Evolutionary conservation across 2,329 filamentous ascomycete genomes (phyloP).

Genomic region (Phyllosticta citriasiana): DNA sequence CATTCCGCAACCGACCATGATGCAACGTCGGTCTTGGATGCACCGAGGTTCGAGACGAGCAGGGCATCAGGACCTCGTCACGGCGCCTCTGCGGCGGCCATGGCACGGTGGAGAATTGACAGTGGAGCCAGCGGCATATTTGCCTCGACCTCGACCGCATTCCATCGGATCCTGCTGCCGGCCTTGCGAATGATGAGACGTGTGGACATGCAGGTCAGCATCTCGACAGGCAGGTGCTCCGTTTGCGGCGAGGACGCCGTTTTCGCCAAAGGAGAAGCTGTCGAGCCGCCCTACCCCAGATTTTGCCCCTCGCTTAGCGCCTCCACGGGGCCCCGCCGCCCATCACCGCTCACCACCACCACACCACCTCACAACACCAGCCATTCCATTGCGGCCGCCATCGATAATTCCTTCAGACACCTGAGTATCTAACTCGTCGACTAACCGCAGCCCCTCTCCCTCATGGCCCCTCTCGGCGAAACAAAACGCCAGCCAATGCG

Average conservation of each 20-base stretch:
- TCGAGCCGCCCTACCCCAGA: not conserved
- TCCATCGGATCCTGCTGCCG: not conserved
- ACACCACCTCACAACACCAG: not conserved
- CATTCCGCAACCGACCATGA: not conserved
- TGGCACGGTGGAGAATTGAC: not conserved
- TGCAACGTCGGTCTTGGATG: not conserved
- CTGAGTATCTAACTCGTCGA: no score
- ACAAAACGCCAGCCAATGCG: not conserved
- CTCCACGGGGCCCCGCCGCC: not conserved
- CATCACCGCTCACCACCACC: not conserved
- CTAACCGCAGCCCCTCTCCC: not conserved
- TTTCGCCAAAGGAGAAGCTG: not conserved
- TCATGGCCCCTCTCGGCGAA: not conserved
- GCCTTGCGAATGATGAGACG: not conserved
- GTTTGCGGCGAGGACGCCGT: not conserved
- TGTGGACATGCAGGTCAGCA: not conserved
- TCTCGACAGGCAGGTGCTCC: not conserved
- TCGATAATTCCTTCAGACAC: not conserved
- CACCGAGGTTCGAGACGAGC: not conserved
- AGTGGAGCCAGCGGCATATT: not conserved
- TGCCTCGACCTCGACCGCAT: not conserved
- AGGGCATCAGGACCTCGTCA: not conserved
- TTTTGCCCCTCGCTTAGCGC: not conserved
- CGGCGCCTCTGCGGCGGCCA: not conserved
- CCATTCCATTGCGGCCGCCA: not conserved